phyloP scores from a whole-genome alignment of 1,284 basidiomycete species.

The Xerocomus amazonicus region DNA sequence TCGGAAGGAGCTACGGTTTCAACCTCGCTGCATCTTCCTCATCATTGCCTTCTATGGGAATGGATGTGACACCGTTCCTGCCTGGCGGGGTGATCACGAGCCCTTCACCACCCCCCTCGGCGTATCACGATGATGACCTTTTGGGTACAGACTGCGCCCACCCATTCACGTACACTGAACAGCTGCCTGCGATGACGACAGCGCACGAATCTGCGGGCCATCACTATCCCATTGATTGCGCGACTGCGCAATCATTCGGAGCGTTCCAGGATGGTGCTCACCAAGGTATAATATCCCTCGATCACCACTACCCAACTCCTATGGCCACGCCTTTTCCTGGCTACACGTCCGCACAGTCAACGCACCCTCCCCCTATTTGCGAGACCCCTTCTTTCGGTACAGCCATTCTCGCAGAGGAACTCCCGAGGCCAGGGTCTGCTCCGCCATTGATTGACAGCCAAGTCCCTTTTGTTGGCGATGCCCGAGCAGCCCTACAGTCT shows the following conservation, averaged over 20 bases:
- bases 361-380: constrained; percentile 27
- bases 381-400: constrained; percentile 24
- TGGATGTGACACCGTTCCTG: constrained; percentile 16
- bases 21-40: constrained; percentile 10
- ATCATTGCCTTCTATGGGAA: constrained; percentile 15
- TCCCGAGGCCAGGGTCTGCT: constrained; percentile 29
- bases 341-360: constrained; percentile 32
- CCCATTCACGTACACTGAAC: constrained; percentile 18
- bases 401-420: constrained; percentile 21
- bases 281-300: constrained; percentile 19
- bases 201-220: constrained; percentile 12
- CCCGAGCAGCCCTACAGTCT: constrained; percentile 20
- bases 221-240: constrained; percentile 17
- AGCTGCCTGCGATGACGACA: constrained; percentile 14
- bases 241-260: constrained; percentile 19
- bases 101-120: constrained; percentile 23
- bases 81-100: constrained; percentile 17
- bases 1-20: constrained; percentile 9
- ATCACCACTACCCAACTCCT: constrained; percentile 24
- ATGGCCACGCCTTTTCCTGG: constrained; percentile 32
- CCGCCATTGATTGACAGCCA: constrained; percentile 31
- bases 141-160: constrained; percentile 14
- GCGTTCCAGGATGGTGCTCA: constrained; percentile 18
- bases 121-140: constrained; percentile 27
- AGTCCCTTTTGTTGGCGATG: constrained; percentile 28